Evolutionary conservation across 164 flowering plant genomes (phyloP).

Genomic region (Euptelea pleiosperma): DNA sequence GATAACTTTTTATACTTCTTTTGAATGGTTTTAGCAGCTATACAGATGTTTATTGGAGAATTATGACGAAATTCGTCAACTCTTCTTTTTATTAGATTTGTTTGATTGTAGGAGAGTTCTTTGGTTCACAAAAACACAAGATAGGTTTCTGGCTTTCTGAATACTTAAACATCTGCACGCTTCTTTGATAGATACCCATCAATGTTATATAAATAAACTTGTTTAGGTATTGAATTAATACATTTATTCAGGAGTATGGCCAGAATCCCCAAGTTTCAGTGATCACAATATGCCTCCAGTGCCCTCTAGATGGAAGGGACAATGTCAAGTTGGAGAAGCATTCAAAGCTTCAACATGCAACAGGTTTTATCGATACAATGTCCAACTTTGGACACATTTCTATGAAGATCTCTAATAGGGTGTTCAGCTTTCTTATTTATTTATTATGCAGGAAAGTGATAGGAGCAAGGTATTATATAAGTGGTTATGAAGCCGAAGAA

Average conservation of each 20-base stretch:
- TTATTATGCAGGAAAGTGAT: constrained; percentile 57
- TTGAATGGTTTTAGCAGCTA: too few relatives aligned
- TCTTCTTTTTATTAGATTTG: too few relatives aligned
- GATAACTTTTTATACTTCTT: too few relatives aligned
- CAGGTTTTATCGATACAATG: constrained; percentile 44
- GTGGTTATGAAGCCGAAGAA: constrained; percentile 68
- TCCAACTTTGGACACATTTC: neutral
- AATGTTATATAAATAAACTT: too few relatives aligned
- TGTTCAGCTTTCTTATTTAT: constrained; percentile 6
- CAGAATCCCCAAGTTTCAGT: constrained; percentile 73
- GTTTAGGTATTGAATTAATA: neutral
- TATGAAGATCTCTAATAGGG: neutral
- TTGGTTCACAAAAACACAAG: too few relatives aligned
- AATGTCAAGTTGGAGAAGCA: constrained; percentile 66
- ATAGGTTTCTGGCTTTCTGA: too few relatives aligned
- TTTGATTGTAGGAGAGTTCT: too few relatives aligned
- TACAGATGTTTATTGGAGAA: too few relatives aligned
- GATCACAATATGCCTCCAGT: constrained; percentile 68
- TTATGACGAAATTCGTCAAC: too few relatives aligned
- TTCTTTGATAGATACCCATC: too few relatives aligned
- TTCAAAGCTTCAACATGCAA: constrained; percentile 74
- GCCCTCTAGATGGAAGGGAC: constrained; percentile 70
- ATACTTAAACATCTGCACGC: too few relatives aligned
- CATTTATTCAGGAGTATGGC: constrained; percentile 71
- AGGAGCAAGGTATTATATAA: constrained; percentile 71